Percentiles rank a stretch among this genome's conserved stretches.
Evolutionary conservation across 2,329 filamentous ascomycete species (phyloP).

Genomic region (Acephala macrosclerotiorum): DNA sequence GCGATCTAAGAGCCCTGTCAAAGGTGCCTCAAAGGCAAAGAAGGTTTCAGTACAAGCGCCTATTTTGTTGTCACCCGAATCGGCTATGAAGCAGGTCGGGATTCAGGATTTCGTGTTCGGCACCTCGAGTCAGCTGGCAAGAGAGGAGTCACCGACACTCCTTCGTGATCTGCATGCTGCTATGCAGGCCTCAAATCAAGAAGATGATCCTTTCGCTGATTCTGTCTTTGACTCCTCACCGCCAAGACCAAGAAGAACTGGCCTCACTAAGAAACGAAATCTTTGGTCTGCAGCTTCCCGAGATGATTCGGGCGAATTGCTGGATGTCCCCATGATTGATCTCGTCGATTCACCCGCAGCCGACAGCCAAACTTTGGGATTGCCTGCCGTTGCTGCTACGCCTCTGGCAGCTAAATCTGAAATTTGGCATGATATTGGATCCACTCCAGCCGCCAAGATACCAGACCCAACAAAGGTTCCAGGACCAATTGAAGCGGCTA

Average conservation of each 20-base stretch:
- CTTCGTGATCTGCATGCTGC: conserved; percentile 68
- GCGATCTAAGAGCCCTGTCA: conserved; percentile 36
- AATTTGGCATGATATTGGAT: conserved; percentile 40
- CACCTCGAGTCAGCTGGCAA: conserved; percentile 82
- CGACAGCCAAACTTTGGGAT: conserved; percentile 20
- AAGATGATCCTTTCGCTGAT: conserved; percentile 49
- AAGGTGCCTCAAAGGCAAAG: conserved; percentile 48
- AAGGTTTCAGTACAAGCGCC: conserved; percentile 48
- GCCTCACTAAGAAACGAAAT: conserved; percentile 42
- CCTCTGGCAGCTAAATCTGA: conserved; percentile 8
- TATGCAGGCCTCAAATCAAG: conserved; percentile 63
- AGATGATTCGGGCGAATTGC: conserved; percentile 68
- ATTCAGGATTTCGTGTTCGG: conserved; percentile 84
- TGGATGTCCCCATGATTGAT: conserved; percentile 64
- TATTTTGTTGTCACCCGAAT: conserved; percentile 70
- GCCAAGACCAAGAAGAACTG: conserved; percentile 13
- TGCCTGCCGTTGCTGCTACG: conserved; percentile 1
- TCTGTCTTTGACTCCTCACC: conserved; percentile 35
- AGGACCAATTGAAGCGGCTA: conserved; percentile 29
- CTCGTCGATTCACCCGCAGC: conserved; percentile 51
- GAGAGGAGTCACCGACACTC: conserved; percentile 73
- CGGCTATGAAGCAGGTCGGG: conserved; percentile 70
- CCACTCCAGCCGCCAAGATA: background rate
- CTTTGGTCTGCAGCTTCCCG: conserved; percentile 78
- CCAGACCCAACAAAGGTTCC: background rate